phyloP scores from a whole-genome alignment of 805 yeast species.

The Hanseniaspora osmophila region DNA sequence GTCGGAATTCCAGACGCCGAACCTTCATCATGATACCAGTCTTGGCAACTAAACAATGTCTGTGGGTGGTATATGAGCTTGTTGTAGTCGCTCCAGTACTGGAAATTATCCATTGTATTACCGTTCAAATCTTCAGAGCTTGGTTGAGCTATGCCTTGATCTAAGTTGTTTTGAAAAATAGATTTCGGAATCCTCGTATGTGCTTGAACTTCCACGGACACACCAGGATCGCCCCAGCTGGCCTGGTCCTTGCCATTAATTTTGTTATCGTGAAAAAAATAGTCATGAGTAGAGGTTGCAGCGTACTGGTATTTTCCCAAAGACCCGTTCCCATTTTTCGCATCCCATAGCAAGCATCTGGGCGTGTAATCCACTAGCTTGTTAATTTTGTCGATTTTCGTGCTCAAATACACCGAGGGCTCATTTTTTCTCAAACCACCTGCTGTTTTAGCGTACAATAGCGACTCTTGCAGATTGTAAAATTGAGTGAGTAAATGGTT shows the following conservation, averaged over 20 bases:
- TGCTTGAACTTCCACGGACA: slow-evolving; percentile 20
- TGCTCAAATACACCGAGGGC: slow-evolving; percentile 33
- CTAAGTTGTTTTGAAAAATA: slow-evolving; percentile 52
- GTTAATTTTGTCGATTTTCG: slow-evolving; percentile 24
- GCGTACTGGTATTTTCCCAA: slow-evolving; percentile 40
- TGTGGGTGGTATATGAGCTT: slow-evolving; percentile 52
- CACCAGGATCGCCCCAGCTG: not conserved
- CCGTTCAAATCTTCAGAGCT: slow-evolving; percentile 16
- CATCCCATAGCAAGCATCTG: slow-evolving; percentile 69
- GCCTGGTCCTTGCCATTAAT: slow-evolving; percentile 7
- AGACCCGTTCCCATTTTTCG: slow-evolving; percentile 62
- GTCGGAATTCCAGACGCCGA: not conserved
- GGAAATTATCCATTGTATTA: slow-evolving; percentile 24
- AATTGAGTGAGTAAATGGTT: slow-evolving; percentile 71
- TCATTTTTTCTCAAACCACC: slow-evolving; percentile 18
- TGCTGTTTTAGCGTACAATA: slow-evolving; percentile 29
- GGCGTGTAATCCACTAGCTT: slow-evolving; percentile 60
- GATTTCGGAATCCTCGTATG: slow-evolving; percentile 31
- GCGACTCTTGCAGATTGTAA: slow-evolving; percentile 67
- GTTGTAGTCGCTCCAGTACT: slow-evolving; percentile 72
- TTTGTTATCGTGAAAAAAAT: slow-evolving; percentile 5
- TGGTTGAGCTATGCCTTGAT: slow-evolving; percentile 25
- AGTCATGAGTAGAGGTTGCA: slow-evolving; percentile 14
- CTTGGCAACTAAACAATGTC: slow-evolving; percentile 36
- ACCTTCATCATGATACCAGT: slow-evolving; percentile 37